Evolutionary conservation across 2,329 filamentous ascomycete species (phyloP).

Genomic region (Alternaria arbusti): DNA sequence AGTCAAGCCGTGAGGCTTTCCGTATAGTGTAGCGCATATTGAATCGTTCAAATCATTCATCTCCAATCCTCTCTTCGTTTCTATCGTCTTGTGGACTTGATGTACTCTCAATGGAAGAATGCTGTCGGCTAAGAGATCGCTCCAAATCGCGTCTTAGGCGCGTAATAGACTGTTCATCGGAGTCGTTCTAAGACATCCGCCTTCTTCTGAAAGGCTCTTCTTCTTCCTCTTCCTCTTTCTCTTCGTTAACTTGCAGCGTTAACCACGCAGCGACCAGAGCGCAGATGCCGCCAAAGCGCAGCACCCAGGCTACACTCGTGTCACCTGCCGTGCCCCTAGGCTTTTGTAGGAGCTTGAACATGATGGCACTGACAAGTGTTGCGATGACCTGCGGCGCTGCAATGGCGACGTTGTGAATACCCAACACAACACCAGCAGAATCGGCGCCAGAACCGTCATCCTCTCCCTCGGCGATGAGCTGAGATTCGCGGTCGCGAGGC

Average conservation of each 20-base stretch:
- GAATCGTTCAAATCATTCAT: not conserved
- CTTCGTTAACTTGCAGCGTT: constrained; percentile 71
- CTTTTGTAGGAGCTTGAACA: constrained; percentile 88
- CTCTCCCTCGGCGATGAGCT: constrained; percentile 52
- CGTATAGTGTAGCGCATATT: not conserved
- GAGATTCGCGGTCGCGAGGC: constrained; percentile 47
- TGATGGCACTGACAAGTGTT: constrained; percentile 79
- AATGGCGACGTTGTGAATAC: constrained; percentile 95
- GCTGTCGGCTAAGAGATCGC: constrained; percentile 12
- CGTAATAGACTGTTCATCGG: constrained; percentile 15
- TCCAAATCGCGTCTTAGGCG: constrained; percentile 15
- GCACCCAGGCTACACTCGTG: constrained; percentile 83
- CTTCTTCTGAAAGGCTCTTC: constrained; percentile 32
- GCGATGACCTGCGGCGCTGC: constrained; percentile 91
- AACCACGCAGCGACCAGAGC: constrained; percentile 79
- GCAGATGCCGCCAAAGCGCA: constrained; percentile 81
- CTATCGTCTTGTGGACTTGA: not conserved
- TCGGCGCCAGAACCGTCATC: constrained; percentile 68
- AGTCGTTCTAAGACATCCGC: constrained; percentile 29
- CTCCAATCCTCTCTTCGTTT: not conserved
- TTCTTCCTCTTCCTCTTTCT: constrained; percentile 45
- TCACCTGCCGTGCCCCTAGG: constrained; percentile 84
- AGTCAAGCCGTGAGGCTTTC: not conserved
- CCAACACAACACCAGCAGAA: constrained; percentile 87
- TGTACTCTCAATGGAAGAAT: not conserved